Evolutionary conservation across 1,284 basidiomycete genomes (phyloP).

Genomic region (Porogramme epimiltina): DNA sequence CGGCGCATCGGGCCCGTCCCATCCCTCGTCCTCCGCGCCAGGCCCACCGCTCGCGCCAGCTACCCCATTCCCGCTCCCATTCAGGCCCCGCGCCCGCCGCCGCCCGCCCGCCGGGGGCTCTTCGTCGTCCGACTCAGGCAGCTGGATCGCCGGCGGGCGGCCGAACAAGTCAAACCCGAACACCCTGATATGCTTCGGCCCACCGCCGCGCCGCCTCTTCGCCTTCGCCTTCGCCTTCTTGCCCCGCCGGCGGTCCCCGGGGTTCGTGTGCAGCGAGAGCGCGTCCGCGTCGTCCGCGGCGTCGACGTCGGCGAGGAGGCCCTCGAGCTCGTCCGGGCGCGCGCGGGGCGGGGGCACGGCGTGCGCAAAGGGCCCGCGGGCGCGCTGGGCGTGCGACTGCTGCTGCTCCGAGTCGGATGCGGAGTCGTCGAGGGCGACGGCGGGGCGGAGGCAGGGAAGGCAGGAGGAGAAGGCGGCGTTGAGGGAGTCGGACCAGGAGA

Average conservation of each 20-base stretch:
- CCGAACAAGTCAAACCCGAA: slow-evolving; percentile 71
- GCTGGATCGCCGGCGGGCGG: slow-evolving; percentile 51
- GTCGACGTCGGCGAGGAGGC: slow-evolving; percentile 50
- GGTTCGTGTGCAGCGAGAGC: slow-evolving; percentile 67
- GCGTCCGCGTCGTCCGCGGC: slow-evolving; percentile 53
- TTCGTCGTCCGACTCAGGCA: slow-evolving; percentile 55
- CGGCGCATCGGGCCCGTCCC: too few species aligned
- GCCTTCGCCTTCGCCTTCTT: slow-evolving; percentile 13
- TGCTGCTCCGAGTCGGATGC: slow-evolving; percentile 29
- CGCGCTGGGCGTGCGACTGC: slow-evolving; percentile 17
- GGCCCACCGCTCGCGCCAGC: neutral
- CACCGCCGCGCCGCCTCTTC: slow-evolving; percentile 23
- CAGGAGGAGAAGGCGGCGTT: slow-evolving; percentile 60
- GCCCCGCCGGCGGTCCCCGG: slow-evolving; percentile 42
- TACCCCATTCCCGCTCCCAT: slow-evolving; percentile 7
- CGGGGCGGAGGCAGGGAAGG: slow-evolving; percentile 45
- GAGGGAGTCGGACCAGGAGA: slow-evolving; percentile 64
- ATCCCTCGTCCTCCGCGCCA: neutral
- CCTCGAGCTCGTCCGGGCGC: slow-evolving; percentile 59
- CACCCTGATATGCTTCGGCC: slow-evolving; percentile 47
- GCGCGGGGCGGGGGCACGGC: slow-evolving; percentile 42
- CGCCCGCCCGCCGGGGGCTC: slow-evolving; percentile 7
- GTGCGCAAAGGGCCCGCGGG: slow-evolving; percentile 26
- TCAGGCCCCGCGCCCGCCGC: slow-evolving; percentile 2
- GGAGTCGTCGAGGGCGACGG: slow-evolving; percentile 1